Conservation (phyloP, 129 eudicot species). For the Chrysanthemum lavandulifolium region DNA sequence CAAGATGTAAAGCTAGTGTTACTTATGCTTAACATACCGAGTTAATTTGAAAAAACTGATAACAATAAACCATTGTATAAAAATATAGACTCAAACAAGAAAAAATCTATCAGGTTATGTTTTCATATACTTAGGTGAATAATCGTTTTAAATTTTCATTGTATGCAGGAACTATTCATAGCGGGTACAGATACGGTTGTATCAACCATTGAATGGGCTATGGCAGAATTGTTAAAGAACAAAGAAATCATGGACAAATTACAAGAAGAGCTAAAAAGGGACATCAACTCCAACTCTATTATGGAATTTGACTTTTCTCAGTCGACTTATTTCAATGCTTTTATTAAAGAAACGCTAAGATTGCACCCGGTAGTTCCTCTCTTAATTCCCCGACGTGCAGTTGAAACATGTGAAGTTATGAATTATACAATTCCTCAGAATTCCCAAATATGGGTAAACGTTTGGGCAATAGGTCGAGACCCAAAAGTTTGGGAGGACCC, state of each 20-base stretch:
- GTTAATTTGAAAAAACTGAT: too few species aligned
- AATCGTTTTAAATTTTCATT: neutral
- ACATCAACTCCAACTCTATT: neutral
- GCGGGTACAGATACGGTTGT: conserved; percentile 38
- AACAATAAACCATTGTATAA: neutral
- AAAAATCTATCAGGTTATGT: neutral
- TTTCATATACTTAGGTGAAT: neutral
- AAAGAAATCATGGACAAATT: conserved; percentile 22
- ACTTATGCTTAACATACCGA: too few species aligned
- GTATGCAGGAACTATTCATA: conserved; percentile 30
- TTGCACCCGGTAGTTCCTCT: conserved; percentile 32
- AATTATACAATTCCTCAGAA: conserved; percentile 33
- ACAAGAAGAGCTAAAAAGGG: conserved; percentile 23
- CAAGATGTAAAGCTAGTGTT: too few species aligned
- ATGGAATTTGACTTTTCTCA: conserved; percentile 13
- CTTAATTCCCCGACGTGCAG: conserved; percentile 27
- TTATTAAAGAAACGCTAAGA: conserved; percentile 33
- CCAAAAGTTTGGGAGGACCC: conserved; percentile 40
- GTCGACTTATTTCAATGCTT: conserved; percentile 28
- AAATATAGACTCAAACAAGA: neutral
- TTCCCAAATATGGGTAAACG: conserved; percentile 24
- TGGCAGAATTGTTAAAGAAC: conserved; percentile 36
- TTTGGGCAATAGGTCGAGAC: conserved; percentile 44
- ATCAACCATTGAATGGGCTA: conserved; percentile 35
- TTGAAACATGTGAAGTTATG: conserved; percentile 33